Evolutionary conservation across 2,329 filamentous ascomycete genomes (phyloP).

Genomic region (Claviceps pusilla): DNA sequence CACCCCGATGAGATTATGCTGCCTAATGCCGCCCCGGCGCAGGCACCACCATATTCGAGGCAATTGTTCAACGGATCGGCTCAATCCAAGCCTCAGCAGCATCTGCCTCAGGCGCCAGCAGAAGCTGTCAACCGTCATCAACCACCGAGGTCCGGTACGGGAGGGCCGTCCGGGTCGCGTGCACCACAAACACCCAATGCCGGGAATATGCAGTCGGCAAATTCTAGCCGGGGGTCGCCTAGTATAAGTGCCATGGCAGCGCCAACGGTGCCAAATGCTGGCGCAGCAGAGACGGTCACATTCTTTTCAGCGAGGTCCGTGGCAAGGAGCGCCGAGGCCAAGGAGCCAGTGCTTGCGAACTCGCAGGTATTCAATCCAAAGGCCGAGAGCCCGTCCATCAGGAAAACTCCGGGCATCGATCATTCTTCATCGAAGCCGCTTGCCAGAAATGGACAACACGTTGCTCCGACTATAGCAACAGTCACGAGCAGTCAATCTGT

Average conservation of each 20-base stretch:
- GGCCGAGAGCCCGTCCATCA: constrained; percentile 68
- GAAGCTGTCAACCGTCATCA: constrained; percentile 4
- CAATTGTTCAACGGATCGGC: constrained; percentile 8
- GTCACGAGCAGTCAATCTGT: constrained; percentile 14
- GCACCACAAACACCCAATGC: constrained; percentile 22
- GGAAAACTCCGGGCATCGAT: constrained; percentile 78
- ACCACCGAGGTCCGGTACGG: constrained; percentile 8
- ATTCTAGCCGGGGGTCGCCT: constrained; percentile 10
- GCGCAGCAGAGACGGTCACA: constrained; percentile 1
- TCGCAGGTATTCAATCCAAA: constrained; percentile 54
- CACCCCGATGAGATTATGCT: constrained; percentile 66
- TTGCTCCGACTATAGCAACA: constrained; percentile 20
- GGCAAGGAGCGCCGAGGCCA: constrained; percentile 22
- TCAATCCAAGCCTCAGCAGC: constrained; percentile 8
- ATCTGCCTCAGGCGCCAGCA: background rate
- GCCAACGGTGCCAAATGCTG: constrained; percentile 29
- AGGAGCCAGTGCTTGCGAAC: constrained; percentile 8
- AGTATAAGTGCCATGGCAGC: constrained; percentile 17
- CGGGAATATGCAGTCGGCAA: constrained; percentile 10
- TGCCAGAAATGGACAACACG: constrained; percentile 38
- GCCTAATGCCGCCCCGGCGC: constrained; percentile 15
- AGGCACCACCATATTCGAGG: constrained; percentile 10
- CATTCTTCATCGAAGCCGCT: constrained; percentile 64
- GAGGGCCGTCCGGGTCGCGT: constrained; percentile 7
- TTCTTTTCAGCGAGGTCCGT: constrained; percentile 7